These are phyloP conservation scores for Brassica hybrid DNA, from an alignment of 441 rosid species.

Conservation along the genomic window DNA sequence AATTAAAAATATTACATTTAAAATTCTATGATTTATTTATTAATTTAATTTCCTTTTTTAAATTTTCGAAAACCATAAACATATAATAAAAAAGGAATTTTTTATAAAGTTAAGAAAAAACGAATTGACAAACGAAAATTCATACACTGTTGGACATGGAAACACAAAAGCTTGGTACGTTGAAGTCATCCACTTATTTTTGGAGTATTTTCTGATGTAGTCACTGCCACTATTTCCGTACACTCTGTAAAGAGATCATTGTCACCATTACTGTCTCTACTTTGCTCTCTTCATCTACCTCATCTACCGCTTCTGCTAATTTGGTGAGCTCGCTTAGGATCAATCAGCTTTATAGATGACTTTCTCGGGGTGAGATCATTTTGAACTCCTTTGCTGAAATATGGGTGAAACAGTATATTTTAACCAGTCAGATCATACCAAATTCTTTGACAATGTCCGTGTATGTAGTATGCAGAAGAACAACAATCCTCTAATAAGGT, in stretches of 20 bases:
- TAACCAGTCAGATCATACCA: conserved; percentile 56
- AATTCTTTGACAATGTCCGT: conserved; percentile 88
- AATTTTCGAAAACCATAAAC: too few species aligned
- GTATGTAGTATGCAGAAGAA: conserved; percentile 87
- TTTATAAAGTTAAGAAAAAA: too few species aligned
- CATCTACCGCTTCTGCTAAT: conserved; percentile 71
- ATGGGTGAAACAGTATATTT: background rate
- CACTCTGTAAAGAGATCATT: background rate
- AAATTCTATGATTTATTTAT: too few species aligned
- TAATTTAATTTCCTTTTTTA: too few species aligned
- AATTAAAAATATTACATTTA: too few species aligned
- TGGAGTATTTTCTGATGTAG: background rate
- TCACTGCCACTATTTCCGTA: background rate
- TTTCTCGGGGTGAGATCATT: conserved; percentile 75
- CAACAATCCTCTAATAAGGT: conserved; percentile 21
- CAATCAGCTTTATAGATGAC: conserved; percentile 72
- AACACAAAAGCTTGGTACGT: background rate
- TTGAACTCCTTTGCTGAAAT: conserved; percentile 64
- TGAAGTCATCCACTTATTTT: background rate
- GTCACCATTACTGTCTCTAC: conserved; percentile 25
- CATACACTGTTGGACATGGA: background rate
- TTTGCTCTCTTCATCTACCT: conserved; percentile 67
- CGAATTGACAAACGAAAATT: too few species aligned
- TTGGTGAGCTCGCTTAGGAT: conserved; percentile 92
- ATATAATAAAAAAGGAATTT: too few species aligned